Evolutionary conservation across 2,329 filamentous ascomycete genomes (phyloP), one percentile per base, ranked within the genome.

Genomic region (Colletotrichum acutatum): DNA sequence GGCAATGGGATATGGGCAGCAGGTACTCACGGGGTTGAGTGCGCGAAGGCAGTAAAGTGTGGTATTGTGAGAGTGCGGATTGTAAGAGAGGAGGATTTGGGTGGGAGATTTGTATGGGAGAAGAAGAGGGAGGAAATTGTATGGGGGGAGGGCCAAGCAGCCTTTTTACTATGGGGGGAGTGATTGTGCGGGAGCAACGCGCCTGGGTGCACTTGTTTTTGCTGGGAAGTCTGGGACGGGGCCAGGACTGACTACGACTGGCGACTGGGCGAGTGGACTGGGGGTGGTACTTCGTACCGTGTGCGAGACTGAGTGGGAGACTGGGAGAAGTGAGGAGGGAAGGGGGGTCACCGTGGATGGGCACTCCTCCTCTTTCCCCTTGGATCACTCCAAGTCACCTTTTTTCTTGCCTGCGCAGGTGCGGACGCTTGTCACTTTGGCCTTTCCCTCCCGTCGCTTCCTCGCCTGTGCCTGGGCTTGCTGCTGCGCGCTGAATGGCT

Each of bases 101-200:
- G 83, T 87, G 86, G 84, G 84, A 86, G 84, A 84, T 87, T 89
- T 90, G 88, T 90, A 89, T 90, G 88, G 86, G 87, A 88, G 84
- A 86, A 84, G 85, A 83, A 87, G 86, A 88, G 86, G 86, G 84
- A 81, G 83, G 83, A 84, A 83, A 85, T 82, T 86, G 86, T 87
- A 88, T 86, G 86, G 86, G 86, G 85, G 84, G 84, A 84, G 82
- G 83, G 84, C 84, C 83, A 83, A 84, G 84, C 84, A 85, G 85
- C 87, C 87, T 90, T 91, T 90, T 90, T 90, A 90, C 88, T 89
- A 88, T 88, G 88, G 86, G 86, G 86, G 83, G 87, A 87, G 86
- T 90, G 88, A 90, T 90, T 90, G 87, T 84, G 86, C 81, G 83
- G 80, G 80, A 77, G 78, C 79, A 79, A 79, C 80, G 83, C 80